Base-by-base conservation (phyloP, 1,284 basidiomycete genomes). In the Malassezia globosa region DNA sequence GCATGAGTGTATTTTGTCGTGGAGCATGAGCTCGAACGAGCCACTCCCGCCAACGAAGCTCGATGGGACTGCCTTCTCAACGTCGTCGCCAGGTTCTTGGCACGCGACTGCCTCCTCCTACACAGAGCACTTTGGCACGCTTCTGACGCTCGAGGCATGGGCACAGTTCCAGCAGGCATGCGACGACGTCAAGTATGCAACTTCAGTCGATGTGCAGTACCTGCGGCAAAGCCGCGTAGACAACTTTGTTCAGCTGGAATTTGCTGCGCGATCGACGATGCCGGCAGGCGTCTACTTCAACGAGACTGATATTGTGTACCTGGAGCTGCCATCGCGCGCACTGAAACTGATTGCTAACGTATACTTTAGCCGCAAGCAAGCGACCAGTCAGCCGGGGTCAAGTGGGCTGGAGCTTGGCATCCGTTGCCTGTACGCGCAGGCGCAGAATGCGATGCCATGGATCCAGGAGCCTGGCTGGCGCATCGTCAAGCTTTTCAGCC, bases 91-190 rank as follows among this genome's bases (percentile, higher is more conserved):
- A 8, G 11, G 29, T 3, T 31, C 29, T 2, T 2, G 11, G 11
- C 16, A 13, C 11, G 21, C 13, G 5, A 18, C 10, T 21, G 78
- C 81, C 44, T 69, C 75, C 4, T 79, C 88, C 25, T 97, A 94
- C 72, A 77, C 80, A 34, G 75, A 75, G 22, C 76, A 83, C 22
- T 88, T 94, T 65, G 81, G 87, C 59, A 88, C 94, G 1, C 76
- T 97, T n/a, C 76, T 96, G 21, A 74, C 90, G 25, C 77, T 87
- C 52, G 94, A 97, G 73, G 83, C 85, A 56, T 96, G 94, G 90
- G 81, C 84, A 24, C 87, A 95, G 64, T 78, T 96, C 48, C 66
- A 76, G 27, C 79, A 86, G 66, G 80, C 87, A 24, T 84, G 64
- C 42, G 71, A 86, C 61, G 81, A 84, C 48, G 79, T 40, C 16